Conservation (phyloP, 163 green algal species). For the Chlamydomonas reinhardtii region DNA sequence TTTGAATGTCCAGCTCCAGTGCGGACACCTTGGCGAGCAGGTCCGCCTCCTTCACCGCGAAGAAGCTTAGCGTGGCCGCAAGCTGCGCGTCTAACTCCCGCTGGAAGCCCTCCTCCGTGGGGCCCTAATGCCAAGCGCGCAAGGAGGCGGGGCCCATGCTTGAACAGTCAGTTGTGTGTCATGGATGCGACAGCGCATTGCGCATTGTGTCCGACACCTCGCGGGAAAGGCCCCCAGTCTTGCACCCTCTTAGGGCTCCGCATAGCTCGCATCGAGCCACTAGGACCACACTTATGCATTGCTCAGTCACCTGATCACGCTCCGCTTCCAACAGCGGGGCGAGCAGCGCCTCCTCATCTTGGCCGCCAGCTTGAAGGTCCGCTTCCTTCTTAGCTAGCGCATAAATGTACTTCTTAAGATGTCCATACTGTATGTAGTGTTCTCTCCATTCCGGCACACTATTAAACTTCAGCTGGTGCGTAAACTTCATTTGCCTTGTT, state of each 20-base stretch:
- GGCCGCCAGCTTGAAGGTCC: conserved; percentile 31
- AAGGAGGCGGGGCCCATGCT: not conserved
- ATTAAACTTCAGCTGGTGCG: conserved; percentile 58
- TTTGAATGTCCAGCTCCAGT: conserved; percentile 45
- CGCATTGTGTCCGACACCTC: no score
- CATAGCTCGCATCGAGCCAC: no score
- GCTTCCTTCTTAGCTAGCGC: conserved; percentile 60
- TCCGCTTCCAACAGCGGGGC: conserved; percentile 8
- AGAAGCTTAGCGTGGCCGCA: conserved; percentile 65
- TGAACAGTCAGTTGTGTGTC: no score
- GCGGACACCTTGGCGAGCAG: conserved; percentile 47
- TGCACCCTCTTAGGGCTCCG: no score
- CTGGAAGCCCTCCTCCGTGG: conserved; percentile 60
- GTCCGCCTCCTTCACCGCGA: conserved; percentile 68
- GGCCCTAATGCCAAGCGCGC: not conserved
- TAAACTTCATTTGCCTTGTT: conserved; percentile 54
- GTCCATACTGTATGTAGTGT: conserved; percentile 73
- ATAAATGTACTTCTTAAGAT: conserved; percentile 78
- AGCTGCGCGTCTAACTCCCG: conserved; percentile 64
- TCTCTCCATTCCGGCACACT: conserved; percentile 68
- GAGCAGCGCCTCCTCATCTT: not conserved
- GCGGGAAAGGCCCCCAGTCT: no score
- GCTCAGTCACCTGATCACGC: no score
- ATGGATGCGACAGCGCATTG: no score
- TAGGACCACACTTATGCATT: no score